phyloP scores from a whole-genome alignment of 202 grass and related monocot genomes.

The Dendrocalamus latiflorus region DNA sequence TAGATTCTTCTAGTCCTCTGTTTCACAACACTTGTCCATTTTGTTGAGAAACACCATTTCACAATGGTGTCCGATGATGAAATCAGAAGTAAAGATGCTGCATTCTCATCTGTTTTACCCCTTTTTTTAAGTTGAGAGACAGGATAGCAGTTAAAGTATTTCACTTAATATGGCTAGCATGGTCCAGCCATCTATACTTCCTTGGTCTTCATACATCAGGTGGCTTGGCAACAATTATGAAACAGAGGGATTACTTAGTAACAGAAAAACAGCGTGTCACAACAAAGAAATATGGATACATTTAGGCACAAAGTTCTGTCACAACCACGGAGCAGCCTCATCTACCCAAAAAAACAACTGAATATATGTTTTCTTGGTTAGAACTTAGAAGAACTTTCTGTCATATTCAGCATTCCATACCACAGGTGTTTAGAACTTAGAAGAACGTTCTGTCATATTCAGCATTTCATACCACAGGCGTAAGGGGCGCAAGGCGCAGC shows the following conservation, averaged over 20 bases:
- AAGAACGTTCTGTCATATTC: not conserved
- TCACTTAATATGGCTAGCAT: not conserved
- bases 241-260: slow-evolving; percentile 5
- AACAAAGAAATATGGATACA: not conserved
- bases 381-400: too few relatives aligned
- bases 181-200: not conserved
- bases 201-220: not conserved
- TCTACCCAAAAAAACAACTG: not conserved
- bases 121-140: not conserved
- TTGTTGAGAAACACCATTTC: not conserved
- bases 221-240: not conserved
- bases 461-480: not conserved
- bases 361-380: slow-evolving; percentile 6
- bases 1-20: not conserved
- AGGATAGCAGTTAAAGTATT: not conserved
- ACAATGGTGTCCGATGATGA: not conserved
- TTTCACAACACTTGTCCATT: not conserved
- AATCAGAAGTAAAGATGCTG: not conserved
- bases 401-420: too few relatives aligned
- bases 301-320: not conserved
- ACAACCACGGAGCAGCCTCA: not conserved
- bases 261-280: not conserved
- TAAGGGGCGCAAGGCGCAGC: not conserved
- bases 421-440: too few relatives aligned
- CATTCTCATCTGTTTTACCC: not conserved